These are phyloP conservation scores for Oemleria cerasiformis DNA, from an alignment of 306 rosid species.

Conservation along the genomic window DNA sequence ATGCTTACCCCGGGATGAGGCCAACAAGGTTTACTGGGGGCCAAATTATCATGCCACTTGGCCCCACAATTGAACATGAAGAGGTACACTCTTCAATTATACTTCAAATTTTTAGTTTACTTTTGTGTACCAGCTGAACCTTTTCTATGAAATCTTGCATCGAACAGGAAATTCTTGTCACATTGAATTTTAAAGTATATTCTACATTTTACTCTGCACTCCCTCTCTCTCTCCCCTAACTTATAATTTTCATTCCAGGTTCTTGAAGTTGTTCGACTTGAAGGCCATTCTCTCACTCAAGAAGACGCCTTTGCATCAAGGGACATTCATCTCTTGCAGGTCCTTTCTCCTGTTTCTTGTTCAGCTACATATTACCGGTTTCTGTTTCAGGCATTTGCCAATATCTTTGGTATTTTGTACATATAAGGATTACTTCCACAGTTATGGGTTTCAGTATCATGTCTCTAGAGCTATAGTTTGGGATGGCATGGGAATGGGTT, in stretches of 20 bases:
- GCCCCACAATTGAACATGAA: constrained; percentile 92
- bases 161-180: background rate
- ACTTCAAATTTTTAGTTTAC: background rate
- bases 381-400: background rate
- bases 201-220: background rate
- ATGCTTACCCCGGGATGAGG: constrained; percentile 87
- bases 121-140: background rate
- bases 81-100: constrained; percentile 46
- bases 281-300: constrained; percentile 85
- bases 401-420: background rate
- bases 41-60: constrained; percentile 97
- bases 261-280: constrained; percentile 92
- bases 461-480: background rate
- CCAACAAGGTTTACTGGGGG: constrained; percentile 93
- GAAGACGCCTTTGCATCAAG: constrained; percentile 84
- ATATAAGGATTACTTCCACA: background rate
- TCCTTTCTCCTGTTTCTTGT: constrained; percentile 20
- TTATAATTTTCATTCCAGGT: constrained; percentile 43
- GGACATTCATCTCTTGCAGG: constrained; percentile 97
- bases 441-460: background rate
- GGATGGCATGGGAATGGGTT: background rate
- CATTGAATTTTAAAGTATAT: background rate
- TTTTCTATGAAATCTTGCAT: background rate
- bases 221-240: constrained; percentile 7
- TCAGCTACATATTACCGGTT: background rate